phyloP scores from a whole-genome alignment of 2,329 filamentous ascomycete genomes.

The Drechslerella coelobrocha region DNA sequence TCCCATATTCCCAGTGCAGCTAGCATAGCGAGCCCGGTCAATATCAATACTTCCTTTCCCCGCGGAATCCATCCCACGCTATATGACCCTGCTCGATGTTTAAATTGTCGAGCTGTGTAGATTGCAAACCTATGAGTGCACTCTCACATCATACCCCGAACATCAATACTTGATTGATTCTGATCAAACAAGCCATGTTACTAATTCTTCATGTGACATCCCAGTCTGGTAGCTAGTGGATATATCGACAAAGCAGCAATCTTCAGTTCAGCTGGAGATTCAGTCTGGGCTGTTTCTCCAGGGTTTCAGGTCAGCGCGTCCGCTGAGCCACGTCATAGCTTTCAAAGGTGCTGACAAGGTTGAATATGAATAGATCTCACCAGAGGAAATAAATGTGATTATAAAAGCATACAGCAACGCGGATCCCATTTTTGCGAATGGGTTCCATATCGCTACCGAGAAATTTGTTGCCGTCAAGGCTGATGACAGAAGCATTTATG shows the following conservation, averaged over 20 bases:
- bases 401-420: conserved; percentile 63
- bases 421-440: conserved; percentile 63
- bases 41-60: too few relatives aligned
- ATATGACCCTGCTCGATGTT: too few relatives aligned
- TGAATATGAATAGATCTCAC: conserved; percentile 38
- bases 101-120: too few relatives aligned
- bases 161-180: too few relatives aligned
- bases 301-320: conserved; percentile 72
- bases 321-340: conserved; percentile 14
- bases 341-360: conserved; percentile 33
- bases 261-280: conserved; percentile 79
- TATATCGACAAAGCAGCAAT: conserved; percentile 86
- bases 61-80: too few relatives aligned
- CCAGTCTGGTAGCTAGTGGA: conserved; percentile 78
- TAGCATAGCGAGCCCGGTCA: neutral
- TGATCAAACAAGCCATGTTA: too few relatives aligned
- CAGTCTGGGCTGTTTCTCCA: conserved; percentile 74
- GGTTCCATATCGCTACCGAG: conserved; percentile 76
- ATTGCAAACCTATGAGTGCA: too few relatives aligned
- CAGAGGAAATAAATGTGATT: conserved; percentile 67
- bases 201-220: neutral
- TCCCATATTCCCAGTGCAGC: neutral
- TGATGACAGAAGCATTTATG: conserved; percentile 81
- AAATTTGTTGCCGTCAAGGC: conserved; percentile 78
- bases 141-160: too few relatives aligned